Conservation (phyloP, 2,329 filamentous ascomycete genomes). For the Aspergillus caelatus region DNA sequence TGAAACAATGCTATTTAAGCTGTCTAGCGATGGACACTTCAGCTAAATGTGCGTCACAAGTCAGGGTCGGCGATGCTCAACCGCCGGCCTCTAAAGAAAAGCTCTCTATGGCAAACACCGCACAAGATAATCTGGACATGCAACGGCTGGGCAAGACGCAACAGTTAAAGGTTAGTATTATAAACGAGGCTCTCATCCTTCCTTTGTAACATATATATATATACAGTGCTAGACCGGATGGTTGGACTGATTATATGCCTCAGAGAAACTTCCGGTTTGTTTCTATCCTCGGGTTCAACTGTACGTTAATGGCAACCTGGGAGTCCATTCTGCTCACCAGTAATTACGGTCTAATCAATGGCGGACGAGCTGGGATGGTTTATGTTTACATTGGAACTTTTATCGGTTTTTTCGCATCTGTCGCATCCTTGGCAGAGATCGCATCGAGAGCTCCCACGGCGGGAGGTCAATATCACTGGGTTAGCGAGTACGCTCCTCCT, state of each 20-base stretch:
- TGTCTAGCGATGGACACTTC: not conserved
- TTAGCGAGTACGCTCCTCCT: constrained; percentile 39
- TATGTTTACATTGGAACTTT: constrained; percentile 40
- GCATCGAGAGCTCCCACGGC: constrained; percentile 36
- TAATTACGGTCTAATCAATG: constrained; percentile 32
- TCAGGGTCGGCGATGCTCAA: not conserved
- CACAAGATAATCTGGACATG: not conserved
- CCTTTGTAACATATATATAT: not conserved
- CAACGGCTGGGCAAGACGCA: not conserved
- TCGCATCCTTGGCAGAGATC: constrained; percentile 43
- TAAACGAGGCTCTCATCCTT: not conserved
- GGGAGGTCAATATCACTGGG: constrained; percentile 46
- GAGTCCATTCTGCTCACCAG: constrained; percentile 38
- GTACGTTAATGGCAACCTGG: constrained; percentile 45
- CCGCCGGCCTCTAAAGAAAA: not conserved
- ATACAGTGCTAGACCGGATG: not conserved
- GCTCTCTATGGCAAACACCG: not conserved
- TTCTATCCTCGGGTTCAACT: constrained; percentile 44
- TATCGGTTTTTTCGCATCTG: constrained; percentile 40
- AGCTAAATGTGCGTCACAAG: not conserved
- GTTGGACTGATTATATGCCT: not conserved
- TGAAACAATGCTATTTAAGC: not conserved
- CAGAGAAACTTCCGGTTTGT: constrained; percentile 42
- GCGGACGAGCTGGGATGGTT: constrained; percentile 39
- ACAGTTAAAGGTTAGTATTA: not conserved